Base-by-base conservation (phyloP, 148 eudicot species). In the Chenopodium formosanum region DNA sequence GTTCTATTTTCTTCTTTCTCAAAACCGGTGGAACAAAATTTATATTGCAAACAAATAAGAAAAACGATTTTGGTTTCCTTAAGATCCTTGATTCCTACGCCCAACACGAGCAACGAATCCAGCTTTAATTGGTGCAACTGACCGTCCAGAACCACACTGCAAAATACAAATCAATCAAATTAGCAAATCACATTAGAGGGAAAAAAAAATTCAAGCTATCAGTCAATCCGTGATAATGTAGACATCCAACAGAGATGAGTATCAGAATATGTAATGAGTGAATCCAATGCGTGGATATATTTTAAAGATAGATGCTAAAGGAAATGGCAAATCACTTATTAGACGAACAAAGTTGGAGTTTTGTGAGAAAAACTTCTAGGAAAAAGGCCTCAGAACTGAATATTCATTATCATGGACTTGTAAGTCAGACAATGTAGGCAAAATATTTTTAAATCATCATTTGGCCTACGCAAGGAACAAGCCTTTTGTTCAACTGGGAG, bases 21-120 rank as follows among this genome's bases (percentile, higher is more conserved):
- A 47, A 46, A 40, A 4, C 60, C 3, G 76, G 31, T 3, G 34
- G 60, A 74, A 27, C 77, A 74, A 74, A 74, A 74, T 52, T 74
- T 62, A 27, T 23, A 14, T 50, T 4, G 29, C 22, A 23, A 50
- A 50, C 9, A 27, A 3, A 74, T 14, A 48, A 74, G 7, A 4
- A 23, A 14, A 19, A 19, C 0, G 27, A 71, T n/a, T n/a, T 20
- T 14, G 9, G 63, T 37, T 48, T 74, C 34, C 77, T 74, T 52
- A 74, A 50, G 77, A 50, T 14, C 77, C 77, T 50, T 74, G 77
- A 74, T 14, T 77, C 46, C 86, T 77, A 47, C 83, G 83, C 23
- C 86, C 86, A 65, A 84, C 86, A 80, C 86, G 87, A 67, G 87
- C 87, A 85, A 85, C 84, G 27, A 81, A 85, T 19, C 87, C 87